Conservation (phyloP, 2,329 filamentous ascomycete species). For the Fonsecaea monophora region DNA sequence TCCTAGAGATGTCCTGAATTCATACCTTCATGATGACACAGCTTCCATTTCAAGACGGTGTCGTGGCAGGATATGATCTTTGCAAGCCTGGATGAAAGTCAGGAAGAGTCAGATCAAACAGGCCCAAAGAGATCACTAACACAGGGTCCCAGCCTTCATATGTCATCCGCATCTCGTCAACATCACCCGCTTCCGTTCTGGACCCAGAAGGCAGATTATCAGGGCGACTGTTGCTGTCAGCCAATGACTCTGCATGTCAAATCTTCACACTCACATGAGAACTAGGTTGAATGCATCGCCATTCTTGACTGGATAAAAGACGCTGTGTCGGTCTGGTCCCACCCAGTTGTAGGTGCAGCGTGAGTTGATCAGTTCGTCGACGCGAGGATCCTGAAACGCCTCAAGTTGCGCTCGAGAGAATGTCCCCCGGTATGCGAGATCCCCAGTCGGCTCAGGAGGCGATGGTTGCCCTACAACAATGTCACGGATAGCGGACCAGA, state of each 20-base stretch:
- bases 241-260: background rate
- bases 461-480: constrained; percentile 52
- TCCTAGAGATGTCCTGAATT: background rate
- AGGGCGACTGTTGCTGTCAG: constrained; percentile 15
- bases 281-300: constrained; percentile 24
- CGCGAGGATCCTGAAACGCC: constrained; percentile 16
- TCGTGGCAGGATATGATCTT: constrained; percentile 27
- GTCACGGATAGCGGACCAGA: constrained; percentile 54
- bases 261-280: constrained; percentile 16
- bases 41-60: constrained; percentile 28
- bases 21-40: constrained; percentile 25
- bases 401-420: constrained; percentile 20
- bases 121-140: background rate
- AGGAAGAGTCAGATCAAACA: background rate
- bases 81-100: constrained; percentile 8
- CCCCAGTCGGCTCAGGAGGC: constrained; percentile 59
- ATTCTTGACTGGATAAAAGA: constrained; percentile 24
- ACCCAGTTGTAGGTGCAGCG: constrained; percentile 21
- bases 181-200: constrained; percentile 10
- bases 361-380: constrained; percentile 25
- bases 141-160: constrained; percentile 29
- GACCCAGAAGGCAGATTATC: constrained; percentile 20
- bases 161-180: constrained; percentile 21
- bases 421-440: constrained; percentile 56
- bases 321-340: constrained; percentile 23